Base-by-base conservation (phyloP, 257 asterid genomes). In the Nicotiana benthamiana region DNA sequence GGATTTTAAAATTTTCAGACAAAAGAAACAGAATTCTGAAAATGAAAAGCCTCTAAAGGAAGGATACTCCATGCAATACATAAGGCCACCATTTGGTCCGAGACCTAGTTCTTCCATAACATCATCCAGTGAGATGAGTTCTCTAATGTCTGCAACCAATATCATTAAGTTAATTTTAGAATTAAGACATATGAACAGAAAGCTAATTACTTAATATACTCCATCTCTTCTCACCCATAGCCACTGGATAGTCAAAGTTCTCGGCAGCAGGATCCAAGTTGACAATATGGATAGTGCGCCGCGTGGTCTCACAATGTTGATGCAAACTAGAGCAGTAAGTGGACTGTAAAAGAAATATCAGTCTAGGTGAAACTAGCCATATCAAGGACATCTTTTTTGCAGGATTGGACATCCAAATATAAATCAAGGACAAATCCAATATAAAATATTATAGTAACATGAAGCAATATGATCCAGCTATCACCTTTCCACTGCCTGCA, bases 51-150 rank as follows among this genome's bases (percentile, higher is more conserved):
- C 20, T 34, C 52, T n/a, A 5, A n/a, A 17, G 20, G 72, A 87
- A 87, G 97, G 97, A 93, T 96, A 96, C 97, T 96, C 99, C 99
- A 96, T 96, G 92, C 99, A 96, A 87, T 96, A 94, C 57, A 96
- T 85, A 80, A 96, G 97, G 80, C 97, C 97, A 76, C 98, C 99
- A 86, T 95, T 95, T 78, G 97, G 99, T 80, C 99, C 97, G 83
- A 95, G 87, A 65, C 92, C 92, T 72, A 92, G 92, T 83, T 94
- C 97, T 86, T 94, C 98, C 99, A 96, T 96, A 70, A 91, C 99
- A 85, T 96, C 97, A 82, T 96, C 98, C 89, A 96, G 85, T 59
- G 90, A 89, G 82, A 96, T 85, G 81, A 92, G 98, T 72, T 94
- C 97, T 86, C 95, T 87, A 74, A 96, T 90, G 85, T 95, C 99